Base-by-base conservation (phyloP, 306 rosid genomes). In the Castanea mollissima region DNA sequence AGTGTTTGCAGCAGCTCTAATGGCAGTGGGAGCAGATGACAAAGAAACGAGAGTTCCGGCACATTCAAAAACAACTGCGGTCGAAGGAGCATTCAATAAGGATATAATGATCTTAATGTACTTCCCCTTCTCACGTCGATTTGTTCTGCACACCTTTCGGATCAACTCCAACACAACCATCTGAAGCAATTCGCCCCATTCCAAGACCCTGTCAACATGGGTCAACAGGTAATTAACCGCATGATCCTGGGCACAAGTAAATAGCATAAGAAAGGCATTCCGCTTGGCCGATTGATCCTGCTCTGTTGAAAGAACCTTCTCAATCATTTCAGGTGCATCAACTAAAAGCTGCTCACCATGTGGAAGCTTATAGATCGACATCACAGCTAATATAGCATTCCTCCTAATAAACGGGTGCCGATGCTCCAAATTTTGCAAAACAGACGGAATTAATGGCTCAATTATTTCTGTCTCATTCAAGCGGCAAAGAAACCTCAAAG, bases 241-340 rank as follows among this genome's bases (percentile, higher is more conserved):
- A 5, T 98, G 89, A 75, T 96, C 99, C 69, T 96, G 99, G 0
- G 92, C 90, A 58, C 99, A 96, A 52, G 80, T 88, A 69, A 93
- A 96, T 15, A 96, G 96, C 99, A 96, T 96, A 25, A 96, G 96
- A 44, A 96, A 96, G 3, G 99, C 99, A 3, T 93, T 91, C 3
- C 98, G 83, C 94, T 91, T 93, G 81, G 94, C 85, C 0, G 98
- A 88, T 44, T 82, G 79, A 55, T 96, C 99, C 85, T 96, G 97
- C 83, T 96, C 99, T 0, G 92, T 19, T 4, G 87, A 32, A 76
- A 96, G 78, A 69, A 96, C 89, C 83, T 91, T 89, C 21, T 96
- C 98, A 5, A 96, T 74, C 51, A 96, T 90, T 81, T 96, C 99
- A 21, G 99, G 99, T 0, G 97, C 99, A 38, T 81, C 82, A 32